Evolutionary conservation across 208 protist species (phyloP).

Genomic region (Trypanosoma brucei): DNA sequence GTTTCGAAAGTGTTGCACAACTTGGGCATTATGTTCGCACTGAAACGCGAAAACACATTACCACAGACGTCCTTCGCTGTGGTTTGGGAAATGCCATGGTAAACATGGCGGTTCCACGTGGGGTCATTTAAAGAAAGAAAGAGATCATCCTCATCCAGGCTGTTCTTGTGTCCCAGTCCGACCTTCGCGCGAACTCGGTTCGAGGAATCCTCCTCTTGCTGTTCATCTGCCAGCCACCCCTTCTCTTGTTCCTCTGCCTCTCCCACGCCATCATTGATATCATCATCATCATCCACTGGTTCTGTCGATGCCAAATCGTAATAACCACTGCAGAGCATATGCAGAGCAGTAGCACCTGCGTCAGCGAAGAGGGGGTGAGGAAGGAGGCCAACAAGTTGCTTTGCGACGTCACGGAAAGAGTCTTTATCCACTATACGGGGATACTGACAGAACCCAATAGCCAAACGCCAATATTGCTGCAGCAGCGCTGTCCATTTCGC

Average conservation of each 20-base stretch:
- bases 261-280: constrained; percentile 8
- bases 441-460: constrained; percentile 78
- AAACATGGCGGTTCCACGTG: constrained; percentile 67
- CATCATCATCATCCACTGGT: constrained; percentile 52
- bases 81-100: constrained; percentile 75
- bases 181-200: background rate
- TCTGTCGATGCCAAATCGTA: constrained; percentile 36
- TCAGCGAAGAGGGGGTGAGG: constrained; percentile 49
- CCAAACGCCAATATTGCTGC: constrained; percentile 75
- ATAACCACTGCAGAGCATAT: constrained; percentile 76
- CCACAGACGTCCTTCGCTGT: constrained; percentile 60
- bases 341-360: constrained; percentile 67
- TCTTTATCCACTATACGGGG: constrained; percentile 61
- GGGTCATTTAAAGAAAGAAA: constrained; percentile 72
- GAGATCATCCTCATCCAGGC: constrained; percentile 67
- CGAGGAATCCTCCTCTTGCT: constrained; percentile 6
- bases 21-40: constrained; percentile 86
- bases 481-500: constrained; percentile 63
- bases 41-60: constrained; percentile 73
- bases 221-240: constrained; percentile 25
- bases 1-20: constrained; percentile 82
- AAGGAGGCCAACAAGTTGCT: constrained; percentile 77
- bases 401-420: constrained; percentile 72
- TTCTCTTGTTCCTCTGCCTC: too few species aligned
- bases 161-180: constrained; percentile 29